Conservation (phyloP, 768 basidiomycete genomes). For the Dioszegia crocea region DNA sequence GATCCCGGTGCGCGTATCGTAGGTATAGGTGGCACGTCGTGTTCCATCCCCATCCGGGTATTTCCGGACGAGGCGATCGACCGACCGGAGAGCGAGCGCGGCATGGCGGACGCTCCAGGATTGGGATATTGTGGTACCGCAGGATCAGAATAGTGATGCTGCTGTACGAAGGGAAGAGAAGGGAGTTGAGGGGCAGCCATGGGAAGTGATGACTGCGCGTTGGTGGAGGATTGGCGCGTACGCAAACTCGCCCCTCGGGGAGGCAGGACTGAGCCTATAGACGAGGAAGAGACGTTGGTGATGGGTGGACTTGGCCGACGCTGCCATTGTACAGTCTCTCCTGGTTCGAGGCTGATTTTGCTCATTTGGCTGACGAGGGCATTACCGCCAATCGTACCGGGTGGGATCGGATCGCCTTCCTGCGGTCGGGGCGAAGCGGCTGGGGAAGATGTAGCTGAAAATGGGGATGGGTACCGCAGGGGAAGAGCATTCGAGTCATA, state of each 20-base stretch:
- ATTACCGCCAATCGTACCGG: constrained; percentile 24
- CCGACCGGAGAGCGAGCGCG: constrained; percentile 39
- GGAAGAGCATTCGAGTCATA: constrained; percentile 28
- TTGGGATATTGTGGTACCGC: constrained; percentile 6
- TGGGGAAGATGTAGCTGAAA: constrained; percentile 37
- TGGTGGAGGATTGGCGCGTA: constrained; percentile 13
- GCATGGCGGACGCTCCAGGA: constrained; percentile 20
- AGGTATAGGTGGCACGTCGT: constrained; percentile 33
- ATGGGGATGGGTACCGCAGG: constrained; percentile 36
- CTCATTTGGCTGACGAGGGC: constrained; percentile 35
- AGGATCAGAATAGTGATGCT: constrained; percentile 1
- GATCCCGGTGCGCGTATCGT: constrained; percentile 25
- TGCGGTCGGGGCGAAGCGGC: constrained; percentile 25
- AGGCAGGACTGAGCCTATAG: constrained; percentile 22
- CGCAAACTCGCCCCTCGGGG: constrained; percentile 41
- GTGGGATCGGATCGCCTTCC: constrained; percentile 17
- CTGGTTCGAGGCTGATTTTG: constrained; percentile 34
- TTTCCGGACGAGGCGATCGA: constrained; percentile 37
- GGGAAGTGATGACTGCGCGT: background rate
- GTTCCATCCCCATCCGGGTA: constrained; percentile 21
- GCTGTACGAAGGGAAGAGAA: constrained; percentile 9
- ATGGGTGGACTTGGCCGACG: constrained; percentile 24
- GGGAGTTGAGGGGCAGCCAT: constrained; percentile 14
- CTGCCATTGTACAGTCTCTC: constrained; percentile 28
- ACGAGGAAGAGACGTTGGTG: constrained; percentile 4